A percentile compares a stretch with the other conserved stretches of the same genome.
These are phyloP conservation scores for Ceratocystis ficicola DNA, from an alignment of 2,329 filamentous ascomycete genomes.

Conservation along the genomic window DNA sequence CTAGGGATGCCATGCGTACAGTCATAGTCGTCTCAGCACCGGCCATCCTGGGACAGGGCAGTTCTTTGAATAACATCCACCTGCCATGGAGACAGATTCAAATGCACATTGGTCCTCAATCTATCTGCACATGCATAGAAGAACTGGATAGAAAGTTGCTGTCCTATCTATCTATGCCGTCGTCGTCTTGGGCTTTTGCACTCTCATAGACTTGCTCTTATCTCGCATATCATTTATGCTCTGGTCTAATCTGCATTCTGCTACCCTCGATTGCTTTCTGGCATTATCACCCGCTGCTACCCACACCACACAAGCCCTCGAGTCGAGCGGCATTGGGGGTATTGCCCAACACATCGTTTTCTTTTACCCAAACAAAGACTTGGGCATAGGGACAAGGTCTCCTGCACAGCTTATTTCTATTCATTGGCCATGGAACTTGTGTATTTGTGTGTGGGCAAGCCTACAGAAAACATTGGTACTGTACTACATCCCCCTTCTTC, in stretches of 20 bases:
- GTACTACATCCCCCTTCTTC: background rate
- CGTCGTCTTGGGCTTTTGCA: background rate
- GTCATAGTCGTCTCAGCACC: background rate
- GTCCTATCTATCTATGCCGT: background rate
- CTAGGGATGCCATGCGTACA: background rate
- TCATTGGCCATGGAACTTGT: background rate
- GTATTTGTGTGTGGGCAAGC: background rate
- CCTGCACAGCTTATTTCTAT: background rate
- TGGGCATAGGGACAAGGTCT: background rate
- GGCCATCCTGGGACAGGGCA: background rate
- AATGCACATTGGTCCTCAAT: background rate
- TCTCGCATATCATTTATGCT: background rate
- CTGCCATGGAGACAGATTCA: background rate
- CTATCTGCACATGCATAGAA: background rate
- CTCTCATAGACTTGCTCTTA: background rate
- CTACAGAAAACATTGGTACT: background rate
- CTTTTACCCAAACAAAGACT: background rate
- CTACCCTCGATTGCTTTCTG: background rate
- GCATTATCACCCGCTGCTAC: background rate
- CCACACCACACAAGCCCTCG: background rate
- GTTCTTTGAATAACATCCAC: background rate
- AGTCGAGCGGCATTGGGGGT: background rate
- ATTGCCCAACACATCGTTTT: background rate
- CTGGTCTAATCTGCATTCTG: background rate
- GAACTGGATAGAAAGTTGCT: background rate